Base-by-base conservation (phyloP, 495 filamentous ascomycete genomes). In the Podospora appendiculata region DNA sequence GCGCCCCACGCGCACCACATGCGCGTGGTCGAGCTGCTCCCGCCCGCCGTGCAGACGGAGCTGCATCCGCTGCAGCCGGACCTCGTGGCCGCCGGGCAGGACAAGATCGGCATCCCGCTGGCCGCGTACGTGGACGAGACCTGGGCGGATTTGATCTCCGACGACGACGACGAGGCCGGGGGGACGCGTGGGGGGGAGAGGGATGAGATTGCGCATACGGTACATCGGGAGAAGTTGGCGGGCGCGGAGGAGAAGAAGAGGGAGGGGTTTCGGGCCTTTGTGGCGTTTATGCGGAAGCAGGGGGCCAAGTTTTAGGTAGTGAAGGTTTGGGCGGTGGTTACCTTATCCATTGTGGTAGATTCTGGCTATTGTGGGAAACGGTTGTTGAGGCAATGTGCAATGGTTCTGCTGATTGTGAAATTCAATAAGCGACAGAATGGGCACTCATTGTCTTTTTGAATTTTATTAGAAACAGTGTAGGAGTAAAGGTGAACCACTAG, bases 11-110 rank as follows among this genome's bases (percentile, higher is more conserved):
- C 58, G 25, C 42, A 41, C 10, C 59, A 59, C 34, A 65, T 87
- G 18, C 75, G 74, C 39, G 73, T 88, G 4, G 67, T 88, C 32
- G 85, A 89, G 66, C 62, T 87, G 12, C 70, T 83, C 42, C 84
- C 84, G 6, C 84, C 85, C 4, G 75, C 81, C 3, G 83, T 89
- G 25, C 81, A 84, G 69, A 89, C 78, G 6, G 80, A 83, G 63
- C 64, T 83, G 47, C 79, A 81, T 51, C 66, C 76, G 47, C 67
- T 68, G 46, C 76, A 77, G 57, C 52, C 59, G 16, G 76, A 81
- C 51, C 67, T 76, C 9, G 70, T 70, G 11, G 62, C 64, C 8
- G 50, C 58, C 51, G 64, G 67, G 25, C 51, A 55, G 39, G 65
- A 54, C 4, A 51, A 68, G 33, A 56, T 70, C 17, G 85, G 83